A percentile compares a stretch with the other conserved stretches of the same genome.
Evolutionary conservation across 352 stramenopile species (phyloP).

Genomic region (Albugo candida): DNA sequence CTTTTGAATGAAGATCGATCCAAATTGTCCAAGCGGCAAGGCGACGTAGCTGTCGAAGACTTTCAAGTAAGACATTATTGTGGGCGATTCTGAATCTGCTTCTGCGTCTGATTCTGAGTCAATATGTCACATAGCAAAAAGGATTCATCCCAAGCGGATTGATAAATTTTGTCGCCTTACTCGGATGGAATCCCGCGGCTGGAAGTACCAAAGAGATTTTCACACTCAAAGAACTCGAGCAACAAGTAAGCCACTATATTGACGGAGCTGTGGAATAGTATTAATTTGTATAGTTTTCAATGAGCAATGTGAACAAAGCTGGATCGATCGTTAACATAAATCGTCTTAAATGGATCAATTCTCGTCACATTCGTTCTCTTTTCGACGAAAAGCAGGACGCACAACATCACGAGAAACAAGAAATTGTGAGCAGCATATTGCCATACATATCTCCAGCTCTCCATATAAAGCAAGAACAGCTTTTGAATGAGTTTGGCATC

Average conservation of each 20-base stretch:
- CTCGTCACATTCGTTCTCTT: conserved; percentile 57
- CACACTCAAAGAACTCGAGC: conserved; percentile 77
- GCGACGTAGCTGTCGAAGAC: conserved; percentile 92
- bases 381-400: conserved; percentile 30
- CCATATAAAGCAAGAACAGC: conserved; percentile 12
- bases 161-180: conserved; percentile 95
- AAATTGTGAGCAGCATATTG: conserved; percentile 38
- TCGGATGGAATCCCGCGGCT: conserved; percentile 90
- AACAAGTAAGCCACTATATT: conserved; percentile 28
- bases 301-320: conserved; percentile 77
- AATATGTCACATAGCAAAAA: conserved; percentile 43
- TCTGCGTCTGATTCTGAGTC: background rate
- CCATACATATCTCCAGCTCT: conserved; percentile 36
- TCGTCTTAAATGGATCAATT: conserved; percentile 79
- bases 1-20: conserved; percentile 95
- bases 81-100: background rate
- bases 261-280: background rate
- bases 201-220: conserved; percentile 97
- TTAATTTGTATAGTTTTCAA: conserved; percentile 29
- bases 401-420: conserved; percentile 16
- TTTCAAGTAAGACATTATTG: conserved; percentile 57
- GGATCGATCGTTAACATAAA: conserved; percentile 77
- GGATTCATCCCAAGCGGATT: conserved; percentile 91
- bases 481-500: conserved; percentile 20
- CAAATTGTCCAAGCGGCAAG: conserved; percentile 97